A percentile compares a stretch with the other conserved stretches of the same genome.
phyloP scores from a whole-genome alignment of 208 protist species.

The Trypanosoma brucei region DNA sequence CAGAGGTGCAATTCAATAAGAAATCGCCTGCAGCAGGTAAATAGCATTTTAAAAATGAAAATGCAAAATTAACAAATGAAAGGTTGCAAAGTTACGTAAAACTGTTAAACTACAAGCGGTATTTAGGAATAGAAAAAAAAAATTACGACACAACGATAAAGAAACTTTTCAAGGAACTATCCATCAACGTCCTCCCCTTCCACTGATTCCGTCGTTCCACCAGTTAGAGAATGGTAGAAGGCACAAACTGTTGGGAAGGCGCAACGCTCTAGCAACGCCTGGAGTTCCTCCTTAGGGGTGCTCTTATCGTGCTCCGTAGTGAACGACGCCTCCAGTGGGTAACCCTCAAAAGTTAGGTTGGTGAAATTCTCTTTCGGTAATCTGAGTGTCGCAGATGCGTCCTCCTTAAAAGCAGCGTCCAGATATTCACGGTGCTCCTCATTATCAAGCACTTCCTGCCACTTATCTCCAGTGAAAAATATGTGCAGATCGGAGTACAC shows the following conservation, averaged over 20 bases:
- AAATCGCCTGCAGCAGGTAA: background rate
- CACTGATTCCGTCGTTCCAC: slow-evolving; percentile 11
- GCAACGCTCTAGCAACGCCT: slow-evolving; percentile 54
- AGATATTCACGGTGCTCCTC: slow-evolving; percentile 36
- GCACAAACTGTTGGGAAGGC: slow-evolving; percentile 42
- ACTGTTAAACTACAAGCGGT: background rate
- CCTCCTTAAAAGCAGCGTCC: slow-evolving; percentile 34
- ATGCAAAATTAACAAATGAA: background rate
- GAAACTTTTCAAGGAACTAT: too few species aligned
- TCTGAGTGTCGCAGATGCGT: slow-evolving; percentile 41
- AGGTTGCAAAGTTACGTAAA: background rate
- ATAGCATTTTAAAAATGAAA: background rate
- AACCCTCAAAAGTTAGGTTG: slow-evolving; percentile 8
- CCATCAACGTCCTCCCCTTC: background rate
- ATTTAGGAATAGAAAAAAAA: too few species aligned
- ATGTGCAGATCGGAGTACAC: slow-evolving; percentile 56
- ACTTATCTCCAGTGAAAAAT: slow-evolving; percentile 55
- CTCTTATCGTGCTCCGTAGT: slow-evolving; percentile 65
- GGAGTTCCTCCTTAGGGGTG: slow-evolving; percentile 50
- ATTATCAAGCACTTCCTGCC: slow-evolving; percentile 46
- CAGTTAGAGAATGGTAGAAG: slow-evolving; percentile 68
- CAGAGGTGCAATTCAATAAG: background rate
- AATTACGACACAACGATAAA: too few species aligned
- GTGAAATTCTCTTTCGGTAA: slow-evolving; percentile 39
- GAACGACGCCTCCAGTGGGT: slow-evolving; percentile 36